A percentile compares a stretch with the other conserved stretches of the same genome.
Conservation (phyloP, 768 basidiomycete species). For the Lentinus tigrinus region DNA sequence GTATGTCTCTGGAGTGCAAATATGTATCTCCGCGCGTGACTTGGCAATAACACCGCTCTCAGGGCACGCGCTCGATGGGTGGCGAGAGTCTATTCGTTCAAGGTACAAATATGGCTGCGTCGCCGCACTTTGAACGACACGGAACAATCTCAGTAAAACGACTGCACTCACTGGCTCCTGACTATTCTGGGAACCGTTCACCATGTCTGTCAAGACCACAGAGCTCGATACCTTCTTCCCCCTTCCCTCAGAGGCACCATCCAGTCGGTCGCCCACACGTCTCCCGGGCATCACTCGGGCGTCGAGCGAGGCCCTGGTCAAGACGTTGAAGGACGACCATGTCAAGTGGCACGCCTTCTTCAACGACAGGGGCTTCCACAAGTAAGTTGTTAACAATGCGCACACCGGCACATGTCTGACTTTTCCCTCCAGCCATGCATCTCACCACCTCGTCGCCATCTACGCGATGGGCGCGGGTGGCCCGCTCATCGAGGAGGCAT, state of each 20-base stretch:
- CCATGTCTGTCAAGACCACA: background rate
- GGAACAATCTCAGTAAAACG: no score
- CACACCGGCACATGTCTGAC: background rate
- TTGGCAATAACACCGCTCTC: no score
- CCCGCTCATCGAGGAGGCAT: slow-evolving; percentile 41
- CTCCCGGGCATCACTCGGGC: slow-evolving; percentile 25
- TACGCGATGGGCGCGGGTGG: slow-evolving; percentile 58
- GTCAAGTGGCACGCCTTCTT: slow-evolving; percentile 48
- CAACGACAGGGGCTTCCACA: slow-evolving; percentile 47
- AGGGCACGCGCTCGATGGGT: no score
- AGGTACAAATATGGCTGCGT: no score
- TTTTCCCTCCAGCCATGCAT: background rate
- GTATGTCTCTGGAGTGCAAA: no score
- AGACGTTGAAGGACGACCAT: slow-evolving; percentile 48
- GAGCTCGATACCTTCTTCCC: slow-evolving; percentile 12
- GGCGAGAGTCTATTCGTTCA: no score
- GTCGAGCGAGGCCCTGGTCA: slow-evolving; percentile 29
- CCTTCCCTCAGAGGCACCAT: background rate
- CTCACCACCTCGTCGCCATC: slow-evolving; percentile 25
- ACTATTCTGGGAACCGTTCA: background rate
- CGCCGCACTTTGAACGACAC: no score
- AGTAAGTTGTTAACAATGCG: slow-evolving; percentile 34
- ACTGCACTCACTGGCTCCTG: background rate
- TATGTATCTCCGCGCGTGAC: no score
- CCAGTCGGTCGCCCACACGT: slow-evolving; percentile 12